A percentile compares a stretch with the other conserved stretches of the same genome.
Evolutionary conservation across 2,329 filamentous ascomycete genomes (phyloP).

Genomic region (Paraphoma sp.): DNA sequence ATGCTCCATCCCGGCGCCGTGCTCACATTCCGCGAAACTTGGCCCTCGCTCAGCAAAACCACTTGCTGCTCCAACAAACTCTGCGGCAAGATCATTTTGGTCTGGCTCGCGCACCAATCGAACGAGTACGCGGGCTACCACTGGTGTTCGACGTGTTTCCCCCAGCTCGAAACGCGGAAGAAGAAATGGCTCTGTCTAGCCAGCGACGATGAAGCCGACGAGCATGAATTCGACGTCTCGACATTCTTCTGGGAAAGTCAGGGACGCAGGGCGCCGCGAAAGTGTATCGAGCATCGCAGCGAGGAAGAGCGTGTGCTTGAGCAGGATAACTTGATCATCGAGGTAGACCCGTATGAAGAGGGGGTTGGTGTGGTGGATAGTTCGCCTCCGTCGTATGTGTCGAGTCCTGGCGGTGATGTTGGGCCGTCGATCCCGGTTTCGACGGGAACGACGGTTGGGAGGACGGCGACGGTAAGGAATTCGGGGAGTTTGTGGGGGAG

Average conservation of each 20-base stretch:
- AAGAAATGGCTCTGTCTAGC: not conserved
- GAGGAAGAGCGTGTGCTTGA: not conserved
- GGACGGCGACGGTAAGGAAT: not conserved
- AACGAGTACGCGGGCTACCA: not conserved
- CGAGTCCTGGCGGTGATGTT: not conserved
- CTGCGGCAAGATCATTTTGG: not conserved
- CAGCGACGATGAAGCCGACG: not conserved
- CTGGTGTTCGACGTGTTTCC: not conserved
- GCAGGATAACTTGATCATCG: not conserved
- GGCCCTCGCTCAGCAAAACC: not conserved
- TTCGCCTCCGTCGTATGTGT: not conserved
- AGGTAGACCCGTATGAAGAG: not conserved
- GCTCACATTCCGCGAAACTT: not conserved
- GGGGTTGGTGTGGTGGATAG: not conserved
- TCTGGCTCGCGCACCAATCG: not conserved
- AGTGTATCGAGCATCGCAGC: not conserved
- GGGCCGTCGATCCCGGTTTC: not conserved
- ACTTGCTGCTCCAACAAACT: not conserved
- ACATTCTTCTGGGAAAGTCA: not conserved
- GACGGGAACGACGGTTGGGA: not conserved
- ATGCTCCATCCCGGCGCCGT: not conserved
- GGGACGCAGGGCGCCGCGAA: not conserved
- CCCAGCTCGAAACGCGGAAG: not conserved
- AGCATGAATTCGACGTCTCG: not conserved
- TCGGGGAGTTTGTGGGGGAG: not conserved